Evolutionary conservation across 768 basidiomycete species (phyloP).

Genomic region (Artomyces pyxidatus): DNA sequence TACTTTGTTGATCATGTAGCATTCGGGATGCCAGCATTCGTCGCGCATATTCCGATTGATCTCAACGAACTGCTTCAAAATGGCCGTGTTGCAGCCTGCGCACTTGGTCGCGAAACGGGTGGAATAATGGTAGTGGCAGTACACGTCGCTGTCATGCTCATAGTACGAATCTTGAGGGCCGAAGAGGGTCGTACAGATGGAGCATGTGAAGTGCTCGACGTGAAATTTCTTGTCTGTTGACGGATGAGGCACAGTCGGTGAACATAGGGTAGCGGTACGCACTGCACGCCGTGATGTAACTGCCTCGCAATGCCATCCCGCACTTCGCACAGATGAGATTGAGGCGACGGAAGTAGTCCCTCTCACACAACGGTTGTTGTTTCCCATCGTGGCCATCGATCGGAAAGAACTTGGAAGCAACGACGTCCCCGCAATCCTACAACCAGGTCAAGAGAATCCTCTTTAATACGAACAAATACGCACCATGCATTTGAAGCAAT

Average conservation of each 20-base stretch:
- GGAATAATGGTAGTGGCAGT: conserved; percentile 98
- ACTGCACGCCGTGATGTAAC: conserved; percentile 99
- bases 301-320: conserved; percentile 86
- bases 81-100: conserved; percentile 94
- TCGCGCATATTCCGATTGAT: conserved; percentile 97
- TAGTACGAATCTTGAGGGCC: conserved; percentile 99
- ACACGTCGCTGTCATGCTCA: conserved; percentile 96
- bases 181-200: conserved; percentile 90
- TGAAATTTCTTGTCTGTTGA: conserved; percentile 93
- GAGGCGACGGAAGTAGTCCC: conserved; percentile 93
- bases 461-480: conserved; percentile 23
- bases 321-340: conserved; percentile 97
- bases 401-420: conserved; percentile 98
- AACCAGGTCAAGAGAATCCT: conserved; percentile 9
- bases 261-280: conserved; percentile 27
- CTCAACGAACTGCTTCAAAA: conserved; percentile 98
- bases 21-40: conserved; percentile 99
- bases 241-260: conserved; percentile 2
- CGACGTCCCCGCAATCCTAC: conserved; percentile 93
- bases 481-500: conserved; percentile 97
- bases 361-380: conserved; percentile 94
- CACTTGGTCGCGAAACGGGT: conserved; percentile 98
- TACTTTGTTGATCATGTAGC: conserved; percentile 99
- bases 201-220: conserved; percentile 99
- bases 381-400: conserved; percentile 86